Base-by-base conservation (phyloP, 306 rosid species). In the Delonix regia region DNA sequence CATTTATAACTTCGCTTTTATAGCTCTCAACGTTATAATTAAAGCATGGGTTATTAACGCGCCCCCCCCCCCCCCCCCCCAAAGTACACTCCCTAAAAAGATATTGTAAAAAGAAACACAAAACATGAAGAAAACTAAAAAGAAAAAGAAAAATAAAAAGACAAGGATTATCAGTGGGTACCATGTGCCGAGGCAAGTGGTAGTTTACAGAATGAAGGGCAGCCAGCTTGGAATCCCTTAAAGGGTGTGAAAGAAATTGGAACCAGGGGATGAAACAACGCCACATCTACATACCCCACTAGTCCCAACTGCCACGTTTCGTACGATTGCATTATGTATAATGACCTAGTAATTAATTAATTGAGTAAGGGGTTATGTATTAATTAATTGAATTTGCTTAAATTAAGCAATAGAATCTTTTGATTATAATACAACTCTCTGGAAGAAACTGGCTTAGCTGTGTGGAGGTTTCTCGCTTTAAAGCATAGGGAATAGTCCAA, bases 391-490 rank as follows among this genome's bases (percentile, higher is more conserved):
- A 41, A 42, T n/a, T n/a, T n/a, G 52, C 67, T 63, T 73, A 51
- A 78, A 77, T 72, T 82, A 83, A 81, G 73, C 41, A 55, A 47
- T 47, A 76, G 88, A 86, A 86, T 83, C 84, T 78, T 66, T 82
- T 74, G 63, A 63, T 74, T 83, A 79, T 69, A 59, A 66, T 83
- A 83, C 51, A 78, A 68, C 56, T 59, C 71, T 82, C 83, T 76
- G 24, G 74, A 87, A 85, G 89, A 89, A 83, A 56, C 85, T 39
- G 47, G 80, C 87, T 85, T 85, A 86, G 93, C 90, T 87, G 89
- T 88, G 85, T 68, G 71, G 82, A 80, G 96, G 89, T 83, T 88
- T 86, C n/a, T 87, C 84, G 90, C 92, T 87, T 90, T 87, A 44
- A 60, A 80, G 44, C 74, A 77, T 76, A 24, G 87, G 74, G 86